These are phyloP conservation scores for Phoenix roebelenii DNA, from an alignment of 176 grass and related monocot species.

Conservation along the genomic window DNA sequence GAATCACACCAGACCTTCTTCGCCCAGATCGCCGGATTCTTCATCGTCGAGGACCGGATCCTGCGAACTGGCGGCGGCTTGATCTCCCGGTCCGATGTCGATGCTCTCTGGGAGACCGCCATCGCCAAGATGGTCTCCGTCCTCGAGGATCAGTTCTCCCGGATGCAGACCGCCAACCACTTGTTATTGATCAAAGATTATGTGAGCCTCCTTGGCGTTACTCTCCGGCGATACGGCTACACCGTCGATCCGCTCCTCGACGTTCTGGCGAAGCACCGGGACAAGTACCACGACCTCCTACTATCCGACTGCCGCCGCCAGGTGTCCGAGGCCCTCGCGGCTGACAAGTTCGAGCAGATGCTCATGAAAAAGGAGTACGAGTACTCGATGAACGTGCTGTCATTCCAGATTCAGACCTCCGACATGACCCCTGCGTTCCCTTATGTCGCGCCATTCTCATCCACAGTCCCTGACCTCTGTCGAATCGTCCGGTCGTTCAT, in stretches of 20 bases:
- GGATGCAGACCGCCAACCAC: conserved; percentile 98
- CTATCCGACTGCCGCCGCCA: conserved; percentile 91
- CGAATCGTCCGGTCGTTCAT: conserved; percentile 91
- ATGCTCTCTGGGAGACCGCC: conserved; percentile 83
- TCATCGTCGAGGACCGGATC: conserved; percentile 90
- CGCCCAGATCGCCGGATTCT: conserved; percentile 92
- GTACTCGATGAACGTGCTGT: conserved; percentile 96
- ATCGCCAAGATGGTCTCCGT: conserved; percentile 87
- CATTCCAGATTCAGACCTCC: conserved; percentile 93
- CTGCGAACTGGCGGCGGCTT: conserved; percentile 80
- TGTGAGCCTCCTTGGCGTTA: conserved; percentile 61
- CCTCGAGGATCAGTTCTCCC: conserved; percentile 88
- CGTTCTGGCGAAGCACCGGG: conserved; percentile 76
- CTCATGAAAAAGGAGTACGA: conserved; percentile 99
- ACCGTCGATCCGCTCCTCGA: conserved; percentile 80
- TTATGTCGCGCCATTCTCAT: conserved; percentile 81
- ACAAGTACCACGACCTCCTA: conserved; percentile 95
- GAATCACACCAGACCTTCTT: conserved; percentile 98
- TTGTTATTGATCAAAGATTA: conserved; percentile 93
- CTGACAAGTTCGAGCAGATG: conserved; percentile 97
- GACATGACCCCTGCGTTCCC: conserved; percentile 94
- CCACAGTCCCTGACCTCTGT: conserved; percentile 85
- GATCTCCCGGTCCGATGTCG: conserved; percentile 67
- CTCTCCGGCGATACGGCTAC: conserved; percentile 81
- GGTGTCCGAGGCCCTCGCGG: conserved; percentile 72